These are phyloP conservation scores for Skeletonema potamos DNA, from an alignment of 108 stramenopile species.

Conservation along the genomic window DNA sequence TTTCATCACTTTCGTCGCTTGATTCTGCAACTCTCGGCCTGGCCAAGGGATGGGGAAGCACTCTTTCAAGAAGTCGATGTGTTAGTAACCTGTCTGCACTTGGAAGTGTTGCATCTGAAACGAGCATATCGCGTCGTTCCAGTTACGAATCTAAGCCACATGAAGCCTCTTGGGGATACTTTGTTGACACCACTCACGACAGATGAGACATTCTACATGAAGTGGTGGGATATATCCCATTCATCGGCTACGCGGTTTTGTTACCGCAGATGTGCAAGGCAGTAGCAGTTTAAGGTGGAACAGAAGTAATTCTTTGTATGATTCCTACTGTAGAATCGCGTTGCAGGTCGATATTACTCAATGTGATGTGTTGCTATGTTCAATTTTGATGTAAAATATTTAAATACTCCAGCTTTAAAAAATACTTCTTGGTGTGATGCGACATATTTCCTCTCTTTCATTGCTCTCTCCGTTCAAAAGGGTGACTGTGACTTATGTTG, in stretches of 20 bases:
- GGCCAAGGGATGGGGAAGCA: constrained; percentile 3
- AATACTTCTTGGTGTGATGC: no score
- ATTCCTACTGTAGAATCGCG: no score
- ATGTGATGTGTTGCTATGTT: background rate
- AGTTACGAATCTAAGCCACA: background rate
- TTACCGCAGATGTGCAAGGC: no score
- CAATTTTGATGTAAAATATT: background rate
- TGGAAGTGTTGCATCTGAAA: constrained; percentile 2
- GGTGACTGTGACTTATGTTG: no score
- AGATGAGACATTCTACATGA: background rate
- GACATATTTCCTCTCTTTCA: no score
- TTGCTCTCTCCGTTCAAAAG: no score
- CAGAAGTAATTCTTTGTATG: no score
- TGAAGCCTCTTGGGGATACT: background rate
- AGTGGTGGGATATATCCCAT: background rate
- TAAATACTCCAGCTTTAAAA: background rate
- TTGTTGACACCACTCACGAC: background rate
- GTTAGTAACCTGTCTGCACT: constrained; percentile 5
- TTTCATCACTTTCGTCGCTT: background rate
- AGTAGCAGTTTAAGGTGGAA: background rate
- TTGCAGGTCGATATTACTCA: no score
- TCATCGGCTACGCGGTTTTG: background rate
- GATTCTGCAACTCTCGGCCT: background rate
- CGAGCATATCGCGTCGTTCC: background rate
- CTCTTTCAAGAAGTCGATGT: constrained; percentile 2